A percentile compares a stretch with the other conserved stretches of the same genome.
Evolutionary conservation across 208 protist species (phyloP).

Genomic region (Herpetomonas tarakana): DNA sequence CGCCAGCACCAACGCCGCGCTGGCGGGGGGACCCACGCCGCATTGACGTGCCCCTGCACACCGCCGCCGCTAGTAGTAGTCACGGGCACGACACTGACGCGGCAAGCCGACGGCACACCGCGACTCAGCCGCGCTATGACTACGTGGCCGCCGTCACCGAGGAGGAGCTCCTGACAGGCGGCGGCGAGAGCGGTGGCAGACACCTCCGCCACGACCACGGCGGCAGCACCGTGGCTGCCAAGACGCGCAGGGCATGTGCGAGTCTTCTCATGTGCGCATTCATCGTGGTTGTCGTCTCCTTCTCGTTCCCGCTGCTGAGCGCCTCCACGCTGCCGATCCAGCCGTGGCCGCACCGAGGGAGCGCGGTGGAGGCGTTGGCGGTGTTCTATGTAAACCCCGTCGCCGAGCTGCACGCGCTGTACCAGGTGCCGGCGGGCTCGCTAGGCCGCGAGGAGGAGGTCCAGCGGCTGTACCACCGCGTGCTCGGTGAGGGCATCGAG

Average conservation of each 20-base stretch:
- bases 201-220: background rate
- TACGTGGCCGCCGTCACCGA: background rate
- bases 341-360: constrained; percentile 1
- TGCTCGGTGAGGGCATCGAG: constrained; percentile 64
- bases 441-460: constrained; percentile 25
- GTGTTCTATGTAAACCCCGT: constrained; percentile 56
- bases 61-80: too few species aligned
- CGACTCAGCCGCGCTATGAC: background rate
- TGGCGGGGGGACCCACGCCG: background rate
- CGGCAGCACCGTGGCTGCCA: background rate
- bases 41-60: background rate
- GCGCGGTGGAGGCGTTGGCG: constrained; percentile 31
- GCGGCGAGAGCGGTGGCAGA: too few species aligned
- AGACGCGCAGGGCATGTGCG: background rate
- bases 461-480: constrained; percentile 45
- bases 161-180: background rate
- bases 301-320: background rate
- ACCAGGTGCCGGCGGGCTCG: constrained; percentile 40
- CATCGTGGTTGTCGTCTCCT: background rate
- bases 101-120: background rate
- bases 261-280: background rate
- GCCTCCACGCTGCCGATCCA: background rate
- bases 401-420: constrained; percentile 67
- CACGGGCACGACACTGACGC: too few species aligned
- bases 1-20: background rate